Percentiles rank a stretch among this genome's conserved stretches.
These are phyloP conservation scores for Xerocomellus chrysenteron DNA, from an alignment of 768 basidiomycete species.

Conservation along the genomic window DNA sequence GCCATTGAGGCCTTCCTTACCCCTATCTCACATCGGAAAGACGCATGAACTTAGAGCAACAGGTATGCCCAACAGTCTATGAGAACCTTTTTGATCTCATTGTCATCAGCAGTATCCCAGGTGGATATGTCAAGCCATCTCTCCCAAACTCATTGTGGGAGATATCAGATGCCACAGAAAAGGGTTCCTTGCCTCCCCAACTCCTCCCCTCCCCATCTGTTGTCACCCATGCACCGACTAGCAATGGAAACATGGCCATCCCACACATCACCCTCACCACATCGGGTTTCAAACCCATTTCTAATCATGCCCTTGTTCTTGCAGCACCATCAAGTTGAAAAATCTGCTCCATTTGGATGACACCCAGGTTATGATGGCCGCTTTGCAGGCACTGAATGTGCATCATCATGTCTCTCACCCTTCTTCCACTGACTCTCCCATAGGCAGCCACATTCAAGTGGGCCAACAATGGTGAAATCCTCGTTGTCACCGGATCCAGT, in stretches of 20 bases:
- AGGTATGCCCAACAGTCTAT: slow-evolving; percentile 72
- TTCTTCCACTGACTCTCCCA: neutral
- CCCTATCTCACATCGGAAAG: slow-evolving; percentile 88
- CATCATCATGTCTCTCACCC: neutral
- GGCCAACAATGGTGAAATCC: slow-evolving; percentile 95
- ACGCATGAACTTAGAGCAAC: slow-evolving; percentile 93
- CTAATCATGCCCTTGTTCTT: slow-evolving; percentile 89
- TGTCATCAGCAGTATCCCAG: slow-evolving; percentile 67
- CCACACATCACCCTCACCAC: slow-evolving; percentile 72
- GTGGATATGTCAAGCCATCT: slow-evolving; percentile 33
- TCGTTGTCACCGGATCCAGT: slow-evolving; percentile 86
- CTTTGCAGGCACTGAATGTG: slow-evolving; percentile 84
- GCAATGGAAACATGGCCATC: neutral
- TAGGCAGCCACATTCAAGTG: slow-evolving; percentile 91
- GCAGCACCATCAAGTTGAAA: slow-evolving; percentile 88
- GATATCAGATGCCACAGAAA: slow-evolving; percentile 14
- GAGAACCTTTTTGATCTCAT: slow-evolving; percentile 81
- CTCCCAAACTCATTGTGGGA: slow-evolving; percentile 43
- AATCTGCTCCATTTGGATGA: slow-evolving; percentile 97
- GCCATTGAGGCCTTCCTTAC: slow-evolving; percentile 97
- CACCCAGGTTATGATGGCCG: slow-evolving; percentile 98
- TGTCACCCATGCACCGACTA: neutral
- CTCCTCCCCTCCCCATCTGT: slow-evolving; percentile 11
- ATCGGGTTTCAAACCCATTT: slow-evolving; percentile 95
- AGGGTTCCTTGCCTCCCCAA: slow-evolving; percentile 21